Percentiles rank a stretch among this genome's conserved stretches.
Evolutionary conservation across 2,329 filamentous ascomycete species (phyloP).

Genomic region (Didymella lethalis): DNA sequence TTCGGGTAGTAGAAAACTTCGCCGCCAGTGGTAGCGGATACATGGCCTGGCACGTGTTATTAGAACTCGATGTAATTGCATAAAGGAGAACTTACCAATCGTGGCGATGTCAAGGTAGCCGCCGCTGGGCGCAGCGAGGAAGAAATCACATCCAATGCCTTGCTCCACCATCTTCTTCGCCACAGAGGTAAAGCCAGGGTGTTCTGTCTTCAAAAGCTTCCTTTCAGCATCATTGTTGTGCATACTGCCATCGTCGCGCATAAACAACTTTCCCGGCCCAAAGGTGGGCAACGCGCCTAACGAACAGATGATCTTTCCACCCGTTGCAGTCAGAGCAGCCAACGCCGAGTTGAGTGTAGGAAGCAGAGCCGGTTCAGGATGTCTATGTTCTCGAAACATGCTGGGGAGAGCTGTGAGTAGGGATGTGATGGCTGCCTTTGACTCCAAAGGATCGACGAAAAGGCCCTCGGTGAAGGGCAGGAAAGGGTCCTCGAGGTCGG

Average conservation of each 20-base stretch:
- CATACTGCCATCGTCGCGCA: slow-evolving; percentile 88
- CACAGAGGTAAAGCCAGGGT: slow-evolving; percentile 84
- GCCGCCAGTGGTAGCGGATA: slow-evolving; percentile 88
- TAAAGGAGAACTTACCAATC: slow-evolving; percentile 66
- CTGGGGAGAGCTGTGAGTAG: slow-evolving; percentile 83
- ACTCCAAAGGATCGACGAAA: slow-evolving; percentile 93
- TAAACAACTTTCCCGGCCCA: slow-evolving; percentile 84
- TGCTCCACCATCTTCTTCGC: slow-evolving; percentile 87
- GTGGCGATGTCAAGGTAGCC: slow-evolving; percentile 94
- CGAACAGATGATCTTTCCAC: slow-evolving; percentile 91
- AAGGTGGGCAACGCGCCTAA: slow-evolving; percentile 88
- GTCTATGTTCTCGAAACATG: slow-evolving; percentile 87
- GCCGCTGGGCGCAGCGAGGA: slow-evolving; percentile 88
- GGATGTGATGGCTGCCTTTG: slow-evolving; percentile 84
- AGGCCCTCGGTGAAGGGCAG: slow-evolving; percentile 89
- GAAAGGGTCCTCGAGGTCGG: slow-evolving; percentile 95
- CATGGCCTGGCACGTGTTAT: slow-evolving; percentile 66
- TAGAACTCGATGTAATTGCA: background rate
- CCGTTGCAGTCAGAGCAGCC: slow-evolving; percentile 82
- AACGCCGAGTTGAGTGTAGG: slow-evolving; percentile 84
- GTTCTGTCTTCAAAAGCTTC: slow-evolving; percentile 89
- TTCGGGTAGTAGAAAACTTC: slow-evolving; percentile 98
- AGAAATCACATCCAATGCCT: slow-evolving; percentile 91
- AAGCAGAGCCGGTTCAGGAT: slow-evolving; percentile 87
- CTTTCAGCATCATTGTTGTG: slow-evolving; percentile 84